phyloP scores from a whole-genome alignment of 495 filamentous ascomycete species.

The Neurospora africana region DNA sequence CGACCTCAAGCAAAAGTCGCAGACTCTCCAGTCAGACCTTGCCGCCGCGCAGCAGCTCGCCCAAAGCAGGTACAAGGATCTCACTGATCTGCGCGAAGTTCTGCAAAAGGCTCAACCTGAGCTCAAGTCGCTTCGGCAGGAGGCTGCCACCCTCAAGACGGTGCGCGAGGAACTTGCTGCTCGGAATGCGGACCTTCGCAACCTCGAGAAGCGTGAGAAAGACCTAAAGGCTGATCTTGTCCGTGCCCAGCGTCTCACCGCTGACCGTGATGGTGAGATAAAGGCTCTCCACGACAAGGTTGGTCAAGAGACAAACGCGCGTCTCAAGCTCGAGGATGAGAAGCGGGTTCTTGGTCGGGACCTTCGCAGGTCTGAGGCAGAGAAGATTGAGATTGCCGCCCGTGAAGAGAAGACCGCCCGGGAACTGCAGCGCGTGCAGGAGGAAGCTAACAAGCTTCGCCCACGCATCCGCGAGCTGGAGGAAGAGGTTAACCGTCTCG shows the following conservation, averaged over 20 bases:
- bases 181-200: constrained; percentile 57
- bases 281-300: constrained; percentile 65
- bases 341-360: constrained; percentile 60
- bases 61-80: constrained; percentile 74
- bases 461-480: constrained; percentile 59
- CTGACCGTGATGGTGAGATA: constrained; percentile 68
- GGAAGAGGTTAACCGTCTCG: constrained; percentile 53
- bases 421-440: constrained; percentile 59
- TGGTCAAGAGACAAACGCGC: constrained; percentile 58
- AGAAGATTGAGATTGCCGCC: constrained; percentile 66
- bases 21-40: constrained; percentile 69
- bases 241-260: constrained; percentile 53
- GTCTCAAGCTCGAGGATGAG: constrained; percentile 66
- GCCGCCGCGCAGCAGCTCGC: constrained; percentile 79
- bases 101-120: constrained; percentile 82
- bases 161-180: constrained; percentile 61
- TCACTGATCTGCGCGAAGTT: constrained; percentile 65
- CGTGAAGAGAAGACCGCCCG: constrained; percentile 53
- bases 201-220: constrained; percentile 67
- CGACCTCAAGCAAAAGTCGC: constrained; percentile 56
- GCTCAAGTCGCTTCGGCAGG: constrained; percentile 60
- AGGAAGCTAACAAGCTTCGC: constrained; percentile 55
- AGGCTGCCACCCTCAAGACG: constrained; percentile 59
- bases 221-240: constrained; percentile 66
- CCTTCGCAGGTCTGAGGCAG: constrained; percentile 60